Evolutionary conservation across 176 grass and related monocot genomes (phyloP).

Genomic region (Rhynchospora tenuis): DNA sequence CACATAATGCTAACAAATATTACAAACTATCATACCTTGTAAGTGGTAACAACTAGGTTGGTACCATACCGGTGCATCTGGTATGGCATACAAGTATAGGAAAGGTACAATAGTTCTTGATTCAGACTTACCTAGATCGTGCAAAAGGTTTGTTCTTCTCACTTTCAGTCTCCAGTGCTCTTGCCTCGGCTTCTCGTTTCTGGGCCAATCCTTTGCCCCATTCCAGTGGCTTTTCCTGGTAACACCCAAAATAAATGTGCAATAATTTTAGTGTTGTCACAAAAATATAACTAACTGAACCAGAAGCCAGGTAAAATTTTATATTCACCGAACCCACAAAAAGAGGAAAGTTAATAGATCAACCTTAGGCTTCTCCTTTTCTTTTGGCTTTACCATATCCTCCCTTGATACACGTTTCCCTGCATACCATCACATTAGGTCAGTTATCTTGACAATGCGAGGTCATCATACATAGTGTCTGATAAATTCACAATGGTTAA

Average conservation of each 20-base stretch:
- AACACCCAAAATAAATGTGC: constrained; percentile 8
- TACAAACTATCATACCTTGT: not conserved
- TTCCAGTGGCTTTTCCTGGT: constrained; percentile 68
- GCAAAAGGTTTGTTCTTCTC: constrained; percentile 88
- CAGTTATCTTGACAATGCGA: constrained; percentile 22
- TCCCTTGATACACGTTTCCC: constrained; percentile 74
- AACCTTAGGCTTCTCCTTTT: constrained; percentile 81
- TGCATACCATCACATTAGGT: constrained; percentile 28
- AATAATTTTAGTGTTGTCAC: not conserved
- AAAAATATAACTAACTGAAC: constrained; percentile 13
- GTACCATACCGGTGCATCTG: not conserved
- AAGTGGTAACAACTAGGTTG: not conserved
- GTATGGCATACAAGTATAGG: not conserved
- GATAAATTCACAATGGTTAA: not conserved
- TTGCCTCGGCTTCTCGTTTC: constrained; percentile 83
- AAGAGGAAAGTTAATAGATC: constrained; percentile 13
- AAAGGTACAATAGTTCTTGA: not conserved
- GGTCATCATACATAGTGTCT: not conserved
- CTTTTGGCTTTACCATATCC: constrained; percentile 64
- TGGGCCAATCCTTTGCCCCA: constrained; percentile 95
- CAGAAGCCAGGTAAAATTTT: constrained; percentile 14
- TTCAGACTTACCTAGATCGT: constrained; percentile 52
- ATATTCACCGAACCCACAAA: not conserved
- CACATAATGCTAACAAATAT: not conserved
- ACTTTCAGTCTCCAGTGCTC: constrained; percentile 48